Base-by-base conservation (phyloP, 2,329 filamentous ascomycete species). In the Ophiocordyceps robertsii region DNA sequence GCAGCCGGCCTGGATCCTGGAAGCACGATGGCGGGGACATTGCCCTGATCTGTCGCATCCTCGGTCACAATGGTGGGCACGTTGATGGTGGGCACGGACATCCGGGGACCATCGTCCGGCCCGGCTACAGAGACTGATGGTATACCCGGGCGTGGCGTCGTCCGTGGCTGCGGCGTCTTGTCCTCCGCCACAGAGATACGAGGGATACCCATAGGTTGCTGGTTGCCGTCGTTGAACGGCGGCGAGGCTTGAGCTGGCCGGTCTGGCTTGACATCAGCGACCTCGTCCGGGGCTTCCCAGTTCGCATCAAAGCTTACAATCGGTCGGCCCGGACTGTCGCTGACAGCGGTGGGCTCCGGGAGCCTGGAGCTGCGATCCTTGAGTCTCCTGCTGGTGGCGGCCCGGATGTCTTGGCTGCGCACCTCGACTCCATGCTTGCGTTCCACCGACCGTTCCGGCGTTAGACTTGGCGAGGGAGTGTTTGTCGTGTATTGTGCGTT, bases 281-380 rank as follows among this genome's bases (percentile, higher is more conserved):
- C 70, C 69, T 75, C 70, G 59, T 84, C 79, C 59, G 75, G 76
- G 57, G 79, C 75, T 70, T 79, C 83, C 80, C 86, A 95, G 59
- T 82, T 76, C 56, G 76, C 76, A 65, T 94, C 77, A 72, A 96
- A 96, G 73, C 90, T 96, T 72, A 96, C 90, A 70, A 96, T 96
- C 49, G 90, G 90, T 58, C 90, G 80, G 53, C 87, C 87, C 53
- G 84, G 83, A 57, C 75, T 84, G 66, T 95, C 84, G 67, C 88
- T 95, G 62, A 96, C 89, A 56, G 85, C 82, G 43, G 84, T 86
- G 50, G 90, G 90, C 56, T 83, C 90, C 27, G 89, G 90, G 47
- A 96, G 70, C 58, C 85, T 93, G 44, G 80, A 65, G 63, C 88
- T 95, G 56, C 89, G 81, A 62, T 95, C 87, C 59, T 80, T 88